Evolutionary conservation across 805 yeast species (phyloP), one percentile per base, ranked within the genome.

Genomic region (Saturnispora besseyi): DNA sequence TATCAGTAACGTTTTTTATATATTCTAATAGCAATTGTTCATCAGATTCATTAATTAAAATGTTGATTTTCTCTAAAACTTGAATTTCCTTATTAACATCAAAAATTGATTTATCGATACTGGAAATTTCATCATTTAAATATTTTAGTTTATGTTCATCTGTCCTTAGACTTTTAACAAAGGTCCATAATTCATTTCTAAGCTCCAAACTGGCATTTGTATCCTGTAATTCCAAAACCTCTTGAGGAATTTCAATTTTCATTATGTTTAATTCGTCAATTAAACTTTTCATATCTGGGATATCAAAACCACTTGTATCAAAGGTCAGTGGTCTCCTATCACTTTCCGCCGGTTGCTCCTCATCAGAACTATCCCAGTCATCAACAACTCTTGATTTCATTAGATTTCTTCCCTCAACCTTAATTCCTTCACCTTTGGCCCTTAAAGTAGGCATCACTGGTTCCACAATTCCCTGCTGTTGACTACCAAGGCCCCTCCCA

Each of bases 401-500:
- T 33, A n/a, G 53, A 31, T 56, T 57, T 15, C 11, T 22, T 11
- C 55, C 51, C 42, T 50, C 62, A 28, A 78, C 90, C 45, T 96
- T 96, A 29, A 89, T 73, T 3, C 96, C 96, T 18, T 78, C 66
- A 1, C 87, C 82, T 41, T 75, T 76, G 0, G 86, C 84, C 37
- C 93, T 68, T 30, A 77, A 62, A 48, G 76, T 75, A 3, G 86
- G 83, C 53, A 86, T 83, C 6, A 91, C 80, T 0, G 98, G 97
- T n/a, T 74, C 78, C 0, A 75, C 73, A 1, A 88, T 87, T 41
- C 99, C 99, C 46, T 75, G 75, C 1, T 81, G 78, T 24, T 72
- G 63, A 5, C 69, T 69, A 2, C 99, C 99, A n/a, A 91, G 73
- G 0, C 97, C 98, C 58, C 76, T 71, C 0, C 99, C 98, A 38